Evolutionary conservation across 163 green algal genomes (phyloP).

Genomic region (Volvox carteri): DNA sequence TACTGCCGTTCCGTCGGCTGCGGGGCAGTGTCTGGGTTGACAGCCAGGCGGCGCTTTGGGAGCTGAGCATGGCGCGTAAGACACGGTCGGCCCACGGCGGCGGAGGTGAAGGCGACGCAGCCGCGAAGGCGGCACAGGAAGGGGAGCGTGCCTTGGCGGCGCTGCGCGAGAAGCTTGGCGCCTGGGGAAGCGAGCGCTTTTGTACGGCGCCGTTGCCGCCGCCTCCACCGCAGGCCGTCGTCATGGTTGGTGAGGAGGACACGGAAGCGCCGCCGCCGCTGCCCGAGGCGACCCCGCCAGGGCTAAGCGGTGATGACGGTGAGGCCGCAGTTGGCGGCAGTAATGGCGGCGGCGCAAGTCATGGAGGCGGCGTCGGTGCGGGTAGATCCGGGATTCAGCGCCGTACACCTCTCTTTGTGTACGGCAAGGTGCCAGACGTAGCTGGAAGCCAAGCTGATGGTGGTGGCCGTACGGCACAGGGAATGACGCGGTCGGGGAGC

Average conservation of each 20-base stretch:
- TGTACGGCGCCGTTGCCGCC: conserved; percentile 35
- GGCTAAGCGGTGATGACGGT: neutral
- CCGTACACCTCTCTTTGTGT: conserved; percentile 30
- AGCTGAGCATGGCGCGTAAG: neutral
- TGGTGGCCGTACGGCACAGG: neutral
- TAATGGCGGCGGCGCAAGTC: neutral
- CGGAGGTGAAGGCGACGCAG: neutral
- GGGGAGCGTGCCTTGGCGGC: neutral
- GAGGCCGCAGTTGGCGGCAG: neutral
- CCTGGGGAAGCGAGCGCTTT: conserved; percentile 8
- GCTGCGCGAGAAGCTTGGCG: neutral
- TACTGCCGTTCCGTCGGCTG: conserved; percentile 35
- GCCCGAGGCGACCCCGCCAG: conserved; percentile 5
- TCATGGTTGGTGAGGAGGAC: conserved; percentile 5
- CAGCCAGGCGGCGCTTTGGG: neutral
- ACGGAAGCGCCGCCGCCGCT: conserved; percentile 7
- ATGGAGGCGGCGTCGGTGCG: neutral
- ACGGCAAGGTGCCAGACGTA: neutral
- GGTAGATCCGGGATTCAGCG: neutral
- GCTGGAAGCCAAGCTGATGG: neutral
- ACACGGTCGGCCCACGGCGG: neutral
- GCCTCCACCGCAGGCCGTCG: conserved; percentile 19
- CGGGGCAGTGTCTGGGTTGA: conserved; percentile 29
- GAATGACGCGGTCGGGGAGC: neutral
- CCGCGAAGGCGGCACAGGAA: neutral